phyloP scores from a whole-genome alignment of 2,329 filamentous ascomycete genomes.

The Calonectria pseudoreteaudii region DNA sequence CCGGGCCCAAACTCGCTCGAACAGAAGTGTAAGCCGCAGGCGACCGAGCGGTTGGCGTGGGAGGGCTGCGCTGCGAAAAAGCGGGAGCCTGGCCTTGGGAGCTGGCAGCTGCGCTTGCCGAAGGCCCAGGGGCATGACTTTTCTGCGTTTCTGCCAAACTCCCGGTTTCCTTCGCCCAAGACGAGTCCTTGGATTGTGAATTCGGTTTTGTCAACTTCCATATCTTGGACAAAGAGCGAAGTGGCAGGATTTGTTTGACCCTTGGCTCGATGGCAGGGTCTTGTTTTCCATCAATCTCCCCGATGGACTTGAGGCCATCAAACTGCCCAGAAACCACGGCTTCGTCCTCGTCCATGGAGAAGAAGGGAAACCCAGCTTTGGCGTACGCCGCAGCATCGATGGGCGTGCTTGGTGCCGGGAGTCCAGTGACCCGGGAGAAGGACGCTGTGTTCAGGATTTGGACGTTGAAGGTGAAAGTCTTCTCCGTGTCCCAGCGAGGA shows the following conservation, averaged over 20 bases:
- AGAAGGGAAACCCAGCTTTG: neutral
- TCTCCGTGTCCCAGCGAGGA: neutral
- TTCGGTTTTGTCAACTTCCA: neutral
- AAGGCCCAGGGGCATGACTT: neutral
- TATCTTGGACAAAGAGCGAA: neutral
- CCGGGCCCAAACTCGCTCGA: neutral
- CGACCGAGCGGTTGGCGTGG: neutral
- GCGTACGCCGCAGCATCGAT: neutral
- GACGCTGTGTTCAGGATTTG: neutral
- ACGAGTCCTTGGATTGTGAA: neutral
- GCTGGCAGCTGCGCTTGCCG: neutral
- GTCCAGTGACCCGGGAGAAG: neutral
- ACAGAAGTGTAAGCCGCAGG: neutral
- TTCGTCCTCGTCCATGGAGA: neutral
- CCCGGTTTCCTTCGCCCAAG: neutral
- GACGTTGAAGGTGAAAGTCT: neutral
- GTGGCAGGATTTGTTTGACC: neutral
- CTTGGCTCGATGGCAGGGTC: neutral
- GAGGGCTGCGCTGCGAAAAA: neutral
- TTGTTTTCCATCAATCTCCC: neutral
- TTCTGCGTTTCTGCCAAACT: neutral
- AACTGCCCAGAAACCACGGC: neutral
- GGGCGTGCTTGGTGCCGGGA: neutral
- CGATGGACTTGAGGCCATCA: neutral
- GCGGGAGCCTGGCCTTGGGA: neutral